Evolutionary conservation across 139 green algal species (phyloP).

Genomic region (Edaphochlamys debaryana): DNA sequence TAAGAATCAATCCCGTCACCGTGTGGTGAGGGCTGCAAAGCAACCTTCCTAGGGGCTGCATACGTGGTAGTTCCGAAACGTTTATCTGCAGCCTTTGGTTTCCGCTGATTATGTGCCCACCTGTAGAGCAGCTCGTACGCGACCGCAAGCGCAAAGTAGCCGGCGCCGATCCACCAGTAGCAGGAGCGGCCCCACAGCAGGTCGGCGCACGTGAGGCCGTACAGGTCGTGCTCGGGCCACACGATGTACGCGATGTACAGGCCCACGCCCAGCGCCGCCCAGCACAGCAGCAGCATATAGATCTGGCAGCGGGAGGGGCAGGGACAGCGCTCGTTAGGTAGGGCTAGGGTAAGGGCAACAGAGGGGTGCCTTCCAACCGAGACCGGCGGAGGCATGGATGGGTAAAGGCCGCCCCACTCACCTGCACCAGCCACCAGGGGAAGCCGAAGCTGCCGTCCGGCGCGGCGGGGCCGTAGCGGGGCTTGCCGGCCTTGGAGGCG

Average conservation of each 20-base stretch:
- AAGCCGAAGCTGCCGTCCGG: neutral
- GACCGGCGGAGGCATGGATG: too few species aligned
- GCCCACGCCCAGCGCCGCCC: neutral
- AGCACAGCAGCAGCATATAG: neutral
- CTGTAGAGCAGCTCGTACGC: constrained; percentile 29
- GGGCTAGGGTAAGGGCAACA: too few species aligned
- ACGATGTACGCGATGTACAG: constrained; percentile 24
- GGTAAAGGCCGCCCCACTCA: too few species aligned
- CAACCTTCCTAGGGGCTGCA: too few species aligned
- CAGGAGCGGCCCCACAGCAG: constrained; percentile 24
- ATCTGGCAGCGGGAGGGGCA: too few species aligned
- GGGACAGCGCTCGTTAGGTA: too few species aligned
- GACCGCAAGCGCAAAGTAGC: neutral
- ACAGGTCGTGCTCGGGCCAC: constrained; percentile 20
- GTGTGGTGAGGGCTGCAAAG: too few species aligned
- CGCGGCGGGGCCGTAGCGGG: neutral
- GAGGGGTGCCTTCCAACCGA: too few species aligned
- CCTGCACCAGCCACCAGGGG: neutral
- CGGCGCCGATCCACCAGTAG: constrained; percentile 37
- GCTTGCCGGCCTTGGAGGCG: neutral
- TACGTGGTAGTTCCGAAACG: too few species aligned
- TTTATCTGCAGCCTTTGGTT: too few species aligned
- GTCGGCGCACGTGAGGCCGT: neutral
- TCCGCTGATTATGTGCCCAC: too few species aligned
- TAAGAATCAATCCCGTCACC: too few species aligned